Evolutionary conservation across 192 early-diverging fungal species (phyloP), one percentile per base, ranked within the genome.

Genomic region (Coemansia sp.): DNA sequence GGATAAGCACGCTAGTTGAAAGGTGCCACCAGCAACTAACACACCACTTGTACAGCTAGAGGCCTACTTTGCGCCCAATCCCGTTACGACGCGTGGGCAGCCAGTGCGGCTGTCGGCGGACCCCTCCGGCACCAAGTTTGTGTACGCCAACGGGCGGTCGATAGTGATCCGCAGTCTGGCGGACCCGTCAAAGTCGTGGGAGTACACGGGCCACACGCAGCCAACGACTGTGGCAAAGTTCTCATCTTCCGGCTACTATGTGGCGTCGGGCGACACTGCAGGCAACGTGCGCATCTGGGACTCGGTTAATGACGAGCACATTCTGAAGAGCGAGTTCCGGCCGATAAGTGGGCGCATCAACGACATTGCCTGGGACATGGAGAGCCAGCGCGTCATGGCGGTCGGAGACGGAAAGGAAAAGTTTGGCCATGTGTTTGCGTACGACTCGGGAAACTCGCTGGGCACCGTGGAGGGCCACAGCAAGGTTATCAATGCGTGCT

Each of bases 211-310:
- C 4, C 97, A 98, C 71, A 82, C 82, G 5, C 76, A 82, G 41
- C 67, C 84, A 53, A 84, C 90, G 1, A 94, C 91, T 5, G 94
- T 94, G 22, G 97, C 97, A 7, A 82, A 87, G 29, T 96, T 92
- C 65, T 83, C 93, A 32, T 94, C 97, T 3, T 91, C 88, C 61
- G 94, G 97, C 44, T 95, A 87, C 80, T 98, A 97, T 80, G 90
- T 97, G 54, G 95, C 95, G 1, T 97, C 95, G 36, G 97, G 91
- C 65, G 95, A 93, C 90, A 81, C 43, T n/a, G 14, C 22, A 5
- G 97, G 97, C 36, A 95, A 93, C 70, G 87, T 98, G 41, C 86
- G 93, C 33, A 88, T 98, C 41, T 98, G 97, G 97, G 97, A 96
- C 64, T 84, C 91, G 15, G 76, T 89, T 4, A 84, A 87, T 60